A percentile compares a stretch with the other conserved stretches of the same genome.
Conservation (phyloP, 495 filamentous ascomycete genomes). For the Penicillium pancosmium region DNA sequence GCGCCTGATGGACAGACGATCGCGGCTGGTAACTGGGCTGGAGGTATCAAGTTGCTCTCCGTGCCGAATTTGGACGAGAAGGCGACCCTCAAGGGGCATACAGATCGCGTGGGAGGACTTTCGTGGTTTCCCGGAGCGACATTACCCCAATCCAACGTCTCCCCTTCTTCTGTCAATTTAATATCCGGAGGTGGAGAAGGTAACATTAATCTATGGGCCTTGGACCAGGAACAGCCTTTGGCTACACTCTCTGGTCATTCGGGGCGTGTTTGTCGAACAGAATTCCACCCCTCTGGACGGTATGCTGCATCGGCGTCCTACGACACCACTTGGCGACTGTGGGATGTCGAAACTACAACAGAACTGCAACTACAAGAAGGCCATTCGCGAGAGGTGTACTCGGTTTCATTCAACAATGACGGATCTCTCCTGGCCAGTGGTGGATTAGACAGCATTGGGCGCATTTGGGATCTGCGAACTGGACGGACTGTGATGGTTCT, state of each 20-base stretch:
- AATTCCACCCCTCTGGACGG: slow-evolving; percentile 90
- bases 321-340: slow-evolving; percentile 96
- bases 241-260: slow-evolving; percentile 84
- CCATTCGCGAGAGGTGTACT: slow-evolving; percentile 88
- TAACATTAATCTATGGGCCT: slow-evolving; percentile 86
- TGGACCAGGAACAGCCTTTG: slow-evolving; percentile 79
- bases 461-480: slow-evolving; percentile 95
- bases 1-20: slow-evolving; percentile 82
- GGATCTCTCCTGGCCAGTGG: slow-evolving; percentile 88
- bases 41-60: slow-evolving; percentile 80
- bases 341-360: slow-evolving; percentile 84
- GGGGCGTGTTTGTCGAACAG: slow-evolving; percentile 84
- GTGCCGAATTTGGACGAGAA: slow-evolving; percentile 82
- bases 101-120: slow-evolving; percentile 83
- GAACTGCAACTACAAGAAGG: slow-evolving; percentile 93
- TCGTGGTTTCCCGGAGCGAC: slow-evolving; percentile 90
- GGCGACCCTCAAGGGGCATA: slow-evolving; percentile 75
- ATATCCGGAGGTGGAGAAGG: slow-evolving; percentile 92
- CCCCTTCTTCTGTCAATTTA: slow-evolving; percentile 75
- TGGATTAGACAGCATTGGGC: slow-evolving; percentile 89
- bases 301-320: slow-evolving; percentile 93
- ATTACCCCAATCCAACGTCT: slow-evolving; percentile 65
- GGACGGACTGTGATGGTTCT: slow-evolving; percentile 95
- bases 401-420: slow-evolving; percentile 85
- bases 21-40: slow-evolving; percentile 90